phyloP scores from a whole-genome alignment of 163 green algal species.

The Chlorella variabilis region DNA sequence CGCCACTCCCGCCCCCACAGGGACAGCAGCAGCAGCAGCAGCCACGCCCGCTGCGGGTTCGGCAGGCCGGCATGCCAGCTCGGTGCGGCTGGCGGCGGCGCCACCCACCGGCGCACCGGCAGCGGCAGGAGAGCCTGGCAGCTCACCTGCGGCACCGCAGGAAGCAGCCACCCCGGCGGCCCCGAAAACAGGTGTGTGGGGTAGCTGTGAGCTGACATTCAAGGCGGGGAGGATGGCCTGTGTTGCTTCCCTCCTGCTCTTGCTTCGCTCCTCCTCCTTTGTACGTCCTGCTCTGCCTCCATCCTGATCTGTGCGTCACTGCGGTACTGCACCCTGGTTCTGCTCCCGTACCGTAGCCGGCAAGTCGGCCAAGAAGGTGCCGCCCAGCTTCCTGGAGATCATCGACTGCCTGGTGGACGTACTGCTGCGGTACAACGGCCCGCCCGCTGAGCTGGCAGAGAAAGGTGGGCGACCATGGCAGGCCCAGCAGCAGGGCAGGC shows the following conservation, averaged over 20 bases:
- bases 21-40: background rate
- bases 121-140: background rate
- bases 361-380: constrained; percentile 66
- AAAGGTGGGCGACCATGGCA: background rate
- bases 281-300: no score
- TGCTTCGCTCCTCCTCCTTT: no score
- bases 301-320: no score
- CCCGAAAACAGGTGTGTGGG: constrained; percentile 14
- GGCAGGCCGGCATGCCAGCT: background rate
- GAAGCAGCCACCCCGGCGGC: constrained; percentile 4
- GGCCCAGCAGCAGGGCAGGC: background rate
- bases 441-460: background rate
- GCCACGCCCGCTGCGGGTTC: background rate
- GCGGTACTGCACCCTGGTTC: no score
- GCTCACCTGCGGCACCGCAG: background rate
- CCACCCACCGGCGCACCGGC: background rate
- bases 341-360: constrained; percentile 18
- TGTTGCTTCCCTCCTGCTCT: no score
- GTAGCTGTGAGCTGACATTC: background rate
- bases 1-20: background rate
- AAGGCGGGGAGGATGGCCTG: no score
- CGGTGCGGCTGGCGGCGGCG: background rate
- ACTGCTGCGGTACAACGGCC: constrained; percentile 67
- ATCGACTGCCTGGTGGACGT: constrained; percentile 83
- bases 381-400: constrained; percentile 78